Evolutionary conservation across 352 stramenopile genomes (phyloP).

Genomic region (Phytophthora chlamydospora): DNA sequence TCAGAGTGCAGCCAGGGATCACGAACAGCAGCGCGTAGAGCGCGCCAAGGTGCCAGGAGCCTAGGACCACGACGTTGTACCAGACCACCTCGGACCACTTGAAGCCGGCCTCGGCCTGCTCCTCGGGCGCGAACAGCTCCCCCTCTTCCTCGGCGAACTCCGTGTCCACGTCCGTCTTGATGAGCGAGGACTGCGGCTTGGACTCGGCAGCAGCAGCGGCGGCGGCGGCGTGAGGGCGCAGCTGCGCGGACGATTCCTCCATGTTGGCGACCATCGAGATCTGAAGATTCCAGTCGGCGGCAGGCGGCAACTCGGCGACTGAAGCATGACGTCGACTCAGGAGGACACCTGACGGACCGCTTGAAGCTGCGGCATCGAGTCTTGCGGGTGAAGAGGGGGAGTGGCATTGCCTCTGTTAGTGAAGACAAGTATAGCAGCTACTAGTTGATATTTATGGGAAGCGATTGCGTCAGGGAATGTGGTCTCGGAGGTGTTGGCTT

Average conservation of each 20-base stretch:
- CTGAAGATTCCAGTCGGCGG: slow-evolving; percentile 1
- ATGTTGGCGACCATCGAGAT: slow-evolving; percentile 11
- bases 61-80: slow-evolving; percentile 82
- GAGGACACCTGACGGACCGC: no score
- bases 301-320: slow-evolving; percentile 26
- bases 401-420: no score
- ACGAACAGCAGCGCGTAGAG: slow-evolving; percentile 77
- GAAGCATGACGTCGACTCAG: slow-evolving; percentile 5
- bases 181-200: slow-evolving; percentile 4
- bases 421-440: no score
- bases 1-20: slow-evolving; percentile 49
- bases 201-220: neutral
- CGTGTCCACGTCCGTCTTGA: slow-evolving; percentile 25
- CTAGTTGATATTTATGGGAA: no score
- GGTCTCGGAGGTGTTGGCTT: no score
- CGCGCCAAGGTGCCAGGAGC: slow-evolving; percentile 72
- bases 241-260: slow-evolving; percentile 2
- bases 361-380: no score
- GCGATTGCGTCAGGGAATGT: no score
- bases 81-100: slow-evolving; percentile 81
- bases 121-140: slow-evolving; percentile 41
- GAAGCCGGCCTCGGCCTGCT: slow-evolving; percentile 45
- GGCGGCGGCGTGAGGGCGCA: slow-evolving; percentile 9
- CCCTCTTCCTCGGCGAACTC: slow-evolving; percentile 50
- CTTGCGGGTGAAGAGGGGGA: neutral